Conservation (phyloP, 2,329 filamentous ascomycete species). For the Myriosclerotinia scirpicola region DNA sequence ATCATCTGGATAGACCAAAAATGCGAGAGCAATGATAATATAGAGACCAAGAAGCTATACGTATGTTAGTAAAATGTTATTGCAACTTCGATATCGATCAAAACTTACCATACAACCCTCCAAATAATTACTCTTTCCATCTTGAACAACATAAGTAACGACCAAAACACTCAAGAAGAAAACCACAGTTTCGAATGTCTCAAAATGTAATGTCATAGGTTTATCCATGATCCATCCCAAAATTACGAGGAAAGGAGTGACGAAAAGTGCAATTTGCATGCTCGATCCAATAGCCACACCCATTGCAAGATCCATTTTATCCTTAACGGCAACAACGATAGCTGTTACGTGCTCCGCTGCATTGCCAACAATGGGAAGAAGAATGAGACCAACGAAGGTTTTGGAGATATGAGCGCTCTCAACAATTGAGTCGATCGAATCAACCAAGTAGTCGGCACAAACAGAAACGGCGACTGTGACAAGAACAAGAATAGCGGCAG, state of each 20-base stretch:
- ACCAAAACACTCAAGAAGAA: constrained; percentile 75
- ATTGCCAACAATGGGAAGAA: constrained; percentile 77
- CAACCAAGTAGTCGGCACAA: constrained; percentile 74
- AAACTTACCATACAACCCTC: constrained; percentile 65
- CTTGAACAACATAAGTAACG: constrained; percentile 74
- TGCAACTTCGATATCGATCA: too few relatives aligned
- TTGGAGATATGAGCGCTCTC: constrained; percentile 69
- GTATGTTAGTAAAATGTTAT: constrained; percentile 9
- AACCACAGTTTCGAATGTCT: constrained; percentile 75
- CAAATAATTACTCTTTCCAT: constrained; percentile 83
- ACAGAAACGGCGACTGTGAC: constrained; percentile 68
- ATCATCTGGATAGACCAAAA: constrained; percentile 60
- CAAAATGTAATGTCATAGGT: constrained; percentile 74
- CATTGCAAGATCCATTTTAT: constrained; percentile 75
- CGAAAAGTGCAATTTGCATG: constrained; percentile 77
- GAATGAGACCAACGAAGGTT: constrained; percentile 75
- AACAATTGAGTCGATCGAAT: constrained; percentile 71
- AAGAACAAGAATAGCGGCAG: constrained; percentile 57
- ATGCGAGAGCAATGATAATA: constrained; percentile 59
- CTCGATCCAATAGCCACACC: constrained; percentile 78
- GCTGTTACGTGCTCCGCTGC: constrained; percentile 79
- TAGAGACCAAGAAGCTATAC: constrained; percentile 56
- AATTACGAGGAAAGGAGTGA: constrained; percentile 76
- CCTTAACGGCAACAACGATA: constrained; percentile 69
- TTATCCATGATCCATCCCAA: constrained; percentile 70